Evolutionary conservation across 495 filamentous ascomycete genomes (phyloP), one percentile per base, ranked within the genome.

Genomic region (Xylaria grammica): DNA sequence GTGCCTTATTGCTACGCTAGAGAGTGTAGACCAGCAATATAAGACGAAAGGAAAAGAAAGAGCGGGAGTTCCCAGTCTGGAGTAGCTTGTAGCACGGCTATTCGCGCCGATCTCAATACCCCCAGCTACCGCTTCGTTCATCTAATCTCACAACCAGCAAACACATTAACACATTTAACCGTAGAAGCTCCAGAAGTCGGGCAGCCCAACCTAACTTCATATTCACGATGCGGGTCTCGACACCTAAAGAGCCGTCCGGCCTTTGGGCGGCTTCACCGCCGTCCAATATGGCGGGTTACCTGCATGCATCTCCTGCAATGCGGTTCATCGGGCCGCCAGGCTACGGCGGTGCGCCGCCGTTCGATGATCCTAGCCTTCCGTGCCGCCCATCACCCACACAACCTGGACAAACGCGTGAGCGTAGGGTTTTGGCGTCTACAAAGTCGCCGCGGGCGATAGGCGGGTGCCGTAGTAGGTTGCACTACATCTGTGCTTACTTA

Each of bases 271-370:
- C 34, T 42, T 42, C 40, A 42, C 3, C 11, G 6, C 30, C 32
- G 19, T 19, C 10, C 34, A 38, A 19, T 36, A 19, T 3, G 51
- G n/a, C 51, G 42, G 60, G 50, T 22, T 55, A 38, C 60, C 60
- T 13, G 38, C 60, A 55, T 62, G 40, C 52, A 30, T 50, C 29
- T 34, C 30, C 50, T 63, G 60, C 38, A 55, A 36, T 48, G 60
- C 50, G 40, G 17, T 55, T 48, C 60, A 40, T 63, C 60, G 60
- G 60, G 60, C 60, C 60, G 50, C 50, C 58, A 61, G 32, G 46
- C 36, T 45, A 53, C 24, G 34, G 46, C 46, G 13, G 58, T 51
- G 46, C 32, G 42, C 48, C 20, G 36, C 26, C n/a, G 24, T 22
- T 13, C 38, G 32, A 42, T 15, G 8, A 44, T 44, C 60, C 60